These are phyloP conservation scores for Allomyces macrogynus DNA, from an alignment of 192 early-diverging fungal species.

Conservation along the genomic window DNA sequence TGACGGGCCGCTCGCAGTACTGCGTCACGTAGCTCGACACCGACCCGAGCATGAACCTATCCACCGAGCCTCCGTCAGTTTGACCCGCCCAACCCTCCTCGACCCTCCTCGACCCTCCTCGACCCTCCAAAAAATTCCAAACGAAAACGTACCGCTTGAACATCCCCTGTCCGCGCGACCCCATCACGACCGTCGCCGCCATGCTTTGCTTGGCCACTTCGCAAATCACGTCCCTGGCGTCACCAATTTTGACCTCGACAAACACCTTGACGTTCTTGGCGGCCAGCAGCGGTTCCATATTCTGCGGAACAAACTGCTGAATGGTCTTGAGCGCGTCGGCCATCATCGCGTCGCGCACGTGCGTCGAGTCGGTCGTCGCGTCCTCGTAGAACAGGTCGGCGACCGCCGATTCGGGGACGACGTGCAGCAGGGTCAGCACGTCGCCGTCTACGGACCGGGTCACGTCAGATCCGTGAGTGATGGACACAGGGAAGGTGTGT, in stretches of 20 bases:
- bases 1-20: neutral
- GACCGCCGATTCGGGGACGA: too few species aligned
- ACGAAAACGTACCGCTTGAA: too few species aligned
- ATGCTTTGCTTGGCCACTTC: neutral
- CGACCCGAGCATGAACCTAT: neutral
- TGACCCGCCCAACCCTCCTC: too few species aligned
- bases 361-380: constrained; percentile 19
- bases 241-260: neutral
- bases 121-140: too few species aligned
- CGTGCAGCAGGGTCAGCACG: too few species aligned
- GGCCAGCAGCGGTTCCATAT: neutral
- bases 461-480: too few species aligned
- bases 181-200: neutral
- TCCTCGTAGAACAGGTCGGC: too few species aligned
- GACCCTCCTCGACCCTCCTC: too few species aligned
- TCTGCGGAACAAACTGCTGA: neutral
- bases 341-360: neutral
- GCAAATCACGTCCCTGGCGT: neutral
- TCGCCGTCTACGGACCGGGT: too few species aligned
- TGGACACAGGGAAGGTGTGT: too few species aligned
- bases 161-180: neutral
- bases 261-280: neutral
- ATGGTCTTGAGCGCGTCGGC: neutral
- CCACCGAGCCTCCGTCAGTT: neutral
- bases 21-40: neutral